A percentile compares a stretch with the other conserved stretches of the same genome.
Evolutionary conservation across 176 grass and related monocot species (phyloP).

Genomic region (Cenchrus purpureus): DNA sequence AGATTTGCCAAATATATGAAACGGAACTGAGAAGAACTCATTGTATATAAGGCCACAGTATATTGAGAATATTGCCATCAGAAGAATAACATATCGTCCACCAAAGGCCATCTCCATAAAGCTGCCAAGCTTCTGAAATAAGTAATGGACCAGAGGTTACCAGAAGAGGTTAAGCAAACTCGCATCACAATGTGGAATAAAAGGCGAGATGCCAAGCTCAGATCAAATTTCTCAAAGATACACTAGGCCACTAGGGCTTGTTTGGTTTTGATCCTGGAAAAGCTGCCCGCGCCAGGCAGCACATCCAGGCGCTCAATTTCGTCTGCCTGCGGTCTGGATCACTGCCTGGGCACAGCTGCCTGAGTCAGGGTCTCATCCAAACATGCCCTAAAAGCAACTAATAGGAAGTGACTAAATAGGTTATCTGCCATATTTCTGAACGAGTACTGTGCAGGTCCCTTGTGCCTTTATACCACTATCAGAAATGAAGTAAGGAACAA

Average conservation of each 20-base stretch:
- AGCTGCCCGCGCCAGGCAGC: too few species aligned
- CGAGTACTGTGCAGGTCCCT: neutral
- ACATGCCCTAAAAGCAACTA: neutral
- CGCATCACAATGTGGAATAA: neutral
- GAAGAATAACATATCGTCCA: slow-evolving; percentile 94
- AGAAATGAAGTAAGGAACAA: slow-evolving; percentile 3
- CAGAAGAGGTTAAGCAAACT: neutral
- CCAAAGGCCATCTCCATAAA: slow-evolving; percentile 99
- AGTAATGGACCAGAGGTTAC: slow-evolving; percentile 2
- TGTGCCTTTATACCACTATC: slow-evolving; percentile 8
- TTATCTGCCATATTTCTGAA: slow-evolving; percentile 11
- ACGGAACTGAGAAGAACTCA: slow-evolving; percentile 98
- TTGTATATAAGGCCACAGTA: slow-evolving; percentile 99
- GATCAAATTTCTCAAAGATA: neutral
- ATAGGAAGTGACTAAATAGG: slow-evolving; percentile 9
- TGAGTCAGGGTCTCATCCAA: too few species aligned
- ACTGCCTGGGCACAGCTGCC: too few species aligned
- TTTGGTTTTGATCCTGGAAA: too few species aligned
- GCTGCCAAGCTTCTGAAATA: slow-evolving; percentile 90
- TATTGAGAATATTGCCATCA: slow-evolving; percentile 99
- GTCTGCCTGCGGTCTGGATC: too few species aligned
- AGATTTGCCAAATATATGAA: slow-evolving; percentile 97
- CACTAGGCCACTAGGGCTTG: neutral
- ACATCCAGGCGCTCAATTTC: too few species aligned
- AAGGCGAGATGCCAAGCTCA: slow-evolving; percentile 1